Base-by-base conservation (phyloP, 257 asterid species). In the Misopates orontium region DNA sequence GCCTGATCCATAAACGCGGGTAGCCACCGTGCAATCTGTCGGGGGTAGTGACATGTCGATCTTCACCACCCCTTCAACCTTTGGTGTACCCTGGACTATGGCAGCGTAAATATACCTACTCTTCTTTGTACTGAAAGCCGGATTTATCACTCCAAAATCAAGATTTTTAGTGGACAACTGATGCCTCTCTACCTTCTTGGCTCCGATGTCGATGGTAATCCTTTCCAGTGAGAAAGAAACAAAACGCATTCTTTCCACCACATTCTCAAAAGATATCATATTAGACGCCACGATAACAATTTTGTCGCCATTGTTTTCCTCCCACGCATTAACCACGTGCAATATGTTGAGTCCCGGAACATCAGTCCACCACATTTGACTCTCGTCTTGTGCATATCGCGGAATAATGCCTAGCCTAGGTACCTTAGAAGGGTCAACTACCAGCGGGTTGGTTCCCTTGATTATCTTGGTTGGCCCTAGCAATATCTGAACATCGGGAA, bases 281-380 rank as follows among this genome's bases (percentile, higher is more conserved):
- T 88, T 85, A 0, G 94, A 67, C 8, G 87, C 96, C 71, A 83
- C 79, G 75, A 88, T 48, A 22, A 81, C 90, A 13, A 87, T 61
- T 32, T 81, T 71, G 40, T 81, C 77, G 1, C 90, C 90, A 56
- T 81, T n/a, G n/a, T n/a, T 88, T 62, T 85, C 90, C 9, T 87
- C 93, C 95, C 93, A 85, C 13, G 93, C 87, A 44, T 85, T 87
- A 1, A 79, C 77, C 1, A 78, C 84, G 73, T 87, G 95, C 0
- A 83, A 1, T 48, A 68, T 57, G 25, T 87, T 87, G 19, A 85
- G 62, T 19, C 90, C 93, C 25, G 84, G 74, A 21, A 73, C 90
- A 7, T 85, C 87, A 4, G 76, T 69, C 95, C 89, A 85, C 62
- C 21, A 50, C 82, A 87, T 85, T 25, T 73, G 75, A 0, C 73